These are phyloP conservation scores for Tranzscheliella williamsii DNA, from an alignment of 1,284 basidiomycete species.

Conservation along the genomic window DNA sequence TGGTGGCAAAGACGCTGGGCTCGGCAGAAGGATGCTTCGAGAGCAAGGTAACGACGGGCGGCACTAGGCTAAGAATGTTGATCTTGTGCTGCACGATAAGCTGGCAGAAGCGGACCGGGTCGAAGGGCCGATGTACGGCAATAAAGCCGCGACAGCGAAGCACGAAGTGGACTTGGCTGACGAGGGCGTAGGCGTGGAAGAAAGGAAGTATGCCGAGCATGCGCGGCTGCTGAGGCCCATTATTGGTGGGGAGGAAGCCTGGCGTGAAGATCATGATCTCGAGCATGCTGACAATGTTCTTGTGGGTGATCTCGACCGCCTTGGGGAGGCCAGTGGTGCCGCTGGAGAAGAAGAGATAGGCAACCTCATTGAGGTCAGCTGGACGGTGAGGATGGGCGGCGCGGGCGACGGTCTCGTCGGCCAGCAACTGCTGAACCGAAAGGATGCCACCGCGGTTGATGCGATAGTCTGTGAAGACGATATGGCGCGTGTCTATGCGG, in stretches of 20 bases:
- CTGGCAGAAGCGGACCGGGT: conserved; percentile 17
- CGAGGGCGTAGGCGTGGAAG: conserved; percentile 32
- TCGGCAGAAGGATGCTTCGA: conserved; percentile 12
- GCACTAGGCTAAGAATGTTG: conserved; percentile 17
- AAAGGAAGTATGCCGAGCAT: conserved; percentile 30
- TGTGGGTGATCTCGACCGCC: conserved; percentile 34
- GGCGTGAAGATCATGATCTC: conserved; percentile 14
- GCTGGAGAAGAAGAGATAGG: conserved; percentile 29
- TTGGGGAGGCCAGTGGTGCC: conserved; percentile 41
- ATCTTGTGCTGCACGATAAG: conserved; percentile 13
- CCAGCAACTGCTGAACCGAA: conserved; percentile 7
- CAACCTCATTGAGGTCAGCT: conserved; percentile 5
- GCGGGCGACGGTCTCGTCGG: conserved; percentile 3
- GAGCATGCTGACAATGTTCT: conserved; percentile 35
- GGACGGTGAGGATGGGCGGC: conserved; percentile 7
- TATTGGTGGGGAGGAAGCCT: conserved; percentile 3
- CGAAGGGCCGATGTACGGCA: conserved; percentile 18
- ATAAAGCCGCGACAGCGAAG: conserved; percentile 9
- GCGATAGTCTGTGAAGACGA: conserved; percentile 11
- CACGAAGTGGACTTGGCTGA: conserved; percentile 6
- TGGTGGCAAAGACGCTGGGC: conserved; percentile 6
- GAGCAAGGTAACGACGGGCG: conserved; percentile 22
- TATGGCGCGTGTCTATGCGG: conserved; percentile 4
- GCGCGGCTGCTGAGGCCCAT: conserved; percentile 4
- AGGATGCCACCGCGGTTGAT: conserved; percentile 14